A percentile compares a stretch with the other conserved stretches of the same genome.
Evolutionary conservation across 2,329 filamentous ascomycete genomes (phyloP).

Genomic region (Penicillium nordicum): DNA sequence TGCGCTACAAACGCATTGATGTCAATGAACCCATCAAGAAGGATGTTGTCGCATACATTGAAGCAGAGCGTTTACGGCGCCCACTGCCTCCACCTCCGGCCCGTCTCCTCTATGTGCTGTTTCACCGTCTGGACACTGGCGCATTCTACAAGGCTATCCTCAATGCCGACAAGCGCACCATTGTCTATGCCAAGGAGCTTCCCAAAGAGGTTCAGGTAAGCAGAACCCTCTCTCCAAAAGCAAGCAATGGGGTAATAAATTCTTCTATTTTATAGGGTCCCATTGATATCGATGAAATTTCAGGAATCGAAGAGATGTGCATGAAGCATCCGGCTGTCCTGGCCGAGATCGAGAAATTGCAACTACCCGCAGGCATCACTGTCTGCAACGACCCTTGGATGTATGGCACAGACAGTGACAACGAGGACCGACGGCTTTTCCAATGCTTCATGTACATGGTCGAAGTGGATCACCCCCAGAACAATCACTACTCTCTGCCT

Average conservation of each 20-base stretch:
- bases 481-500: slow-evolving; percentile 38
- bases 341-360: slow-evolving; percentile 57
- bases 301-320: slow-evolving; percentile 55
- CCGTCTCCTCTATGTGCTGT: slow-evolving; percentile 54
- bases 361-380: slow-evolving; percentile 55
- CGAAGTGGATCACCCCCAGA: slow-evolving; percentile 34
- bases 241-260: slow-evolving; percentile 45
- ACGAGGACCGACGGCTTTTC: slow-evolving; percentile 40
- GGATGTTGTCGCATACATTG: slow-evolving; percentile 56
- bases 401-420: slow-evolving; percentile 51
- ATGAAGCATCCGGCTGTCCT: slow-evolving; percentile 55
- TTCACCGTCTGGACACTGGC: slow-evolving; percentile 38
- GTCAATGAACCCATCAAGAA: slow-evolving; percentile 63
- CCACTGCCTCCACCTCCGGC: slow-evolving; percentile 50
- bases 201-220: slow-evolving; percentile 47
- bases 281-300: slow-evolving; percentile 58
- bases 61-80: slow-evolving; percentile 56
- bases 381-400: slow-evolving; percentile 66
- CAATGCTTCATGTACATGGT: slow-evolving; percentile 43
- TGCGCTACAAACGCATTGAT: slow-evolving; percentile 63
- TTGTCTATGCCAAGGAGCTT: slow-evolving; percentile 41
- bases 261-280: slow-evolving; percentile 56
- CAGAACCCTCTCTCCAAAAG: neutral
- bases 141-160: slow-evolving; percentile 41
- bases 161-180: slow-evolving; percentile 39